These are phyloP conservation scores for Candida xyloterini DNA, from an alignment of 805 yeast species.

Conservation along the genomic window DNA sequence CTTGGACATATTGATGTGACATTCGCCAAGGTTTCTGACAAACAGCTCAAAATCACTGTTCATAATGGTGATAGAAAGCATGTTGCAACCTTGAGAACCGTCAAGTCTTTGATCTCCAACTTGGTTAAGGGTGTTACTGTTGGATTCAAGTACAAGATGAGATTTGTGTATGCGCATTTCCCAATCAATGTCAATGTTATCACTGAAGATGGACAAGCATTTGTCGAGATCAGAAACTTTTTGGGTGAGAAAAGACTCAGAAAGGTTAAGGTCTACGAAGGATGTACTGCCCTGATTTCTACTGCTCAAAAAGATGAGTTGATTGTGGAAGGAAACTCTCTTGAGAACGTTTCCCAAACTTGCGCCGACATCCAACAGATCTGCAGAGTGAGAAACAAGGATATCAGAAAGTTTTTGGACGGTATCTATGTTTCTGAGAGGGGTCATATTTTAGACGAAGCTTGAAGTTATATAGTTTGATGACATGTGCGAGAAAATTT, in stretches of 20 bases:
- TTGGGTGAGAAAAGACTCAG: conserved; percentile 99
- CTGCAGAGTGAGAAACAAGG: conserved; percentile 99
- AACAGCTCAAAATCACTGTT: conserved; percentile 81
- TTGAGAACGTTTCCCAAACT: conserved; percentile 96
- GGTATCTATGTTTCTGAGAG: conserved; percentile 99
- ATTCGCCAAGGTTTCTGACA: conserved; percentile 73
- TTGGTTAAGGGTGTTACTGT: conserved; percentile 97
- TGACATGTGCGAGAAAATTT: conserved; percentile 6
- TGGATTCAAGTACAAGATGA: conserved; percentile 99
- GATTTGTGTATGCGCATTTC: conserved; percentile 99
- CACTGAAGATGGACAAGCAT: conserved; percentile 69
- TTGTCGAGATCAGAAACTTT: conserved; percentile 97
- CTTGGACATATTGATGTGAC: conserved; percentile 94
- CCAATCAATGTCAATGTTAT: conserved; percentile 96
- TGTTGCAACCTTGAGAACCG: conserved; percentile 99
- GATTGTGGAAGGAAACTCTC: conserved; percentile 88
- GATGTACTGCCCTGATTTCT: conserved; percentile 83
- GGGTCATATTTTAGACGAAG: conserved; percentile 70
- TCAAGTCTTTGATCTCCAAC: conserved; percentile 91
- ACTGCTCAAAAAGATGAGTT: conserved; percentile 91
- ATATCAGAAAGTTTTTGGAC: conserved; percentile 99
- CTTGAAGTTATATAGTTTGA: conserved; percentile 9
- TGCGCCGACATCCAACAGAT: conserved; percentile 98
- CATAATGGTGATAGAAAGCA: conserved; percentile 99
- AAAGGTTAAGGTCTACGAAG: conserved; percentile 79